A percentile compares a stretch with the other conserved stretches of the same genome.
Conservation (phyloP, 768 basidiomycete species). For the Arthromyces matolae region DNA sequence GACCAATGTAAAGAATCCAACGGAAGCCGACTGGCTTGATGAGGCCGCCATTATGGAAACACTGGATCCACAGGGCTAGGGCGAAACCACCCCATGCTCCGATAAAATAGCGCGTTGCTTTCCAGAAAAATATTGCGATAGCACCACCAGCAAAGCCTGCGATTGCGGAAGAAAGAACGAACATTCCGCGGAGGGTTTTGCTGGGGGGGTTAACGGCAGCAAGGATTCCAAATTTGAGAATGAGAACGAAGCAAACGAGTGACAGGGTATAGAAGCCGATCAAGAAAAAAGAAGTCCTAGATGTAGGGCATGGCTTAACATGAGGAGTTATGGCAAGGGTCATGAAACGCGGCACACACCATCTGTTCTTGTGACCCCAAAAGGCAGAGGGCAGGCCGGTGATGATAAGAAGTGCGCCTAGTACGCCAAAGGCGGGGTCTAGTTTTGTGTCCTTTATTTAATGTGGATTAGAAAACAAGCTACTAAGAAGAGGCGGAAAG, state of each 20-base stretch:
- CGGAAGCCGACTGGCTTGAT: constrained; percentile 73
- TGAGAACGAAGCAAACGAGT: constrained; percentile 82
- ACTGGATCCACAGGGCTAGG: constrained; percentile 83
- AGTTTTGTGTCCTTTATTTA: constrained; percentile 70
- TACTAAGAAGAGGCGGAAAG: constrained; percentile 20
- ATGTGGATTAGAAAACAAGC: constrained; percentile 5
- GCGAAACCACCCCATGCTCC: constrained; percentile 88
- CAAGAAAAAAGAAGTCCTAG: constrained; percentile 90
- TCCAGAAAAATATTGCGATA: constrained; percentile 90
- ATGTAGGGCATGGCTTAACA: constrained; percentile 14
- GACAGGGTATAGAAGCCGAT: constrained; percentile 88
- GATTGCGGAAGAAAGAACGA: constrained; percentile 76
- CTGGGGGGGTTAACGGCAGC: constrained; percentile 80
- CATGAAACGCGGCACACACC: constrained; percentile 52
- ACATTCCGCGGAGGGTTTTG: constrained; percentile 80
- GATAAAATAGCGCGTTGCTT: constrained; percentile 78
- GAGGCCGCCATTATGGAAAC: constrained; percentile 77
- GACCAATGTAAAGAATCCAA: constrained; percentile 90
- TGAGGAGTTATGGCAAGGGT: constrained; percentile 10
- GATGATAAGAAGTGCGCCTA: constrained; percentile 84
- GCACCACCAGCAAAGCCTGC: constrained; percentile 84
- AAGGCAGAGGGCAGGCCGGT: constrained; percentile 88
- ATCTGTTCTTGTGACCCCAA: constrained; percentile 94
- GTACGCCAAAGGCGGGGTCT: constrained; percentile 85
- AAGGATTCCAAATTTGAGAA: constrained; percentile 83